A percentile compares a stretch with the other conserved stretches of the same genome.
Evolutionary conservation across 2,329 filamentous ascomycete species (phyloP).

Genomic region (Colletotrichum siamense): DNA sequence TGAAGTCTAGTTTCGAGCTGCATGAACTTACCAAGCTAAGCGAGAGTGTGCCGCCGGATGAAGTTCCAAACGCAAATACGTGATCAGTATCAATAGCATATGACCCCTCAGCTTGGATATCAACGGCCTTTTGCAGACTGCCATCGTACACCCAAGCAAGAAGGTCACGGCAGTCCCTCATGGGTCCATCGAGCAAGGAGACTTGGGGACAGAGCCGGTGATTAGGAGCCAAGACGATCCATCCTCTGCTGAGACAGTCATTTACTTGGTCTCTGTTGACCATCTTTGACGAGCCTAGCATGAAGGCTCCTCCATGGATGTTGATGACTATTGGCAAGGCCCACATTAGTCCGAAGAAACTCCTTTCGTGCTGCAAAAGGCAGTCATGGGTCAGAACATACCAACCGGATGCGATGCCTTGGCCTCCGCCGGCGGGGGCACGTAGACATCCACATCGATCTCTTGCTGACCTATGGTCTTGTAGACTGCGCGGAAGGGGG

Average conservation of each 20-base stretch:
- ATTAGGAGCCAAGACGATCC: slow-evolving; percentile 42
- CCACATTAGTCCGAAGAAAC: not conserved
- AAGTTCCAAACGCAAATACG: slow-evolving; percentile 41
- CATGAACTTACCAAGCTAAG: slow-evolving; percentile 36
- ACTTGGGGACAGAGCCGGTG: slow-evolving; percentile 37
- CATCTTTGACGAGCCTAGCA: slow-evolving; percentile 43
- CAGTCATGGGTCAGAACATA: not conserved
- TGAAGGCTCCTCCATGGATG: slow-evolving; percentile 50
- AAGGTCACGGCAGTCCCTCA: slow-evolving; percentile 38
- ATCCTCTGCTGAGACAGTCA: slow-evolving; percentile 40
- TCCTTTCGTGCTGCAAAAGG: not conserved
- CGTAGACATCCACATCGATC: slow-evolving; percentile 33
- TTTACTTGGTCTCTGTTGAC: slow-evolving; percentile 41
- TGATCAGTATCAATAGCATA: slow-evolving; percentile 31
- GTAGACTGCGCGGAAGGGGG: slow-evolving; percentile 30
- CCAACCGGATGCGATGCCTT: slow-evolving; percentile 4
- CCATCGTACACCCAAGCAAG: slow-evolving; percentile 39
- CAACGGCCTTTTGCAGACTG: slow-evolving; percentile 28
- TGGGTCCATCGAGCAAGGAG: slow-evolving; percentile 34
- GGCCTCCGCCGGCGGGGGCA: slow-evolving; percentile 21
- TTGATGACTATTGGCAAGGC: slow-evolving; percentile 36
- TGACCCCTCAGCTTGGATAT: not conserved
- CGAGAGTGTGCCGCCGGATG: slow-evolving; percentile 39
- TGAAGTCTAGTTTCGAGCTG: not conserved
- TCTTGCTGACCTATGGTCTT: slow-evolving; percentile 30